A percentile compares a stretch with the other conserved stretches of the same genome.
Evolutionary conservation across 176 grass and related monocot genomes (phyloP).

Genomic region (Cocos nucifera): DNA sequence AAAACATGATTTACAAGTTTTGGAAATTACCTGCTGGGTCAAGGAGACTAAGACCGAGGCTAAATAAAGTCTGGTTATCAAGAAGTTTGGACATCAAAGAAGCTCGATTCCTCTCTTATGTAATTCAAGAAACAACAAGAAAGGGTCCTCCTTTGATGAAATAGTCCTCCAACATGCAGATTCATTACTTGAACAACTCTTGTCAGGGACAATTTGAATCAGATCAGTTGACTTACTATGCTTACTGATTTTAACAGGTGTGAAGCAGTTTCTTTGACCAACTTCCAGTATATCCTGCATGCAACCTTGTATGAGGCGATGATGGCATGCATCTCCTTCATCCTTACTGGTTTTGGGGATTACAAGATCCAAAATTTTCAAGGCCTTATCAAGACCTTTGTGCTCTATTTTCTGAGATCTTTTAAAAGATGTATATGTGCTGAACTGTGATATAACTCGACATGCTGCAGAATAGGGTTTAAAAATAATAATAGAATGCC

Average conservation of each 20-base stretch:
- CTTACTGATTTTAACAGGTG: not conserved
- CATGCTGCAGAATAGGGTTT: too few relatives aligned
- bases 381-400: not conserved
- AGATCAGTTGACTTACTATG: not conserved
- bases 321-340: slow-evolving; percentile 19
- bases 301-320: slow-evolving; percentile 29
- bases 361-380: slow-evolving; percentile 9
- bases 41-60: too few relatives aligned
- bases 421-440: not conserved
- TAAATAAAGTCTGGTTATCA: too few relatives aligned
- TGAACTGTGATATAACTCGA: not conserved
- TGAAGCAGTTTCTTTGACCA: not conserved
- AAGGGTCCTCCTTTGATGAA: slow-evolving; percentile 11
- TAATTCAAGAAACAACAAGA: slow-evolving; percentile 32
- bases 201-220: not conserved
- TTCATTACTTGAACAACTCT: not conserved
- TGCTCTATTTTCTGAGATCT: slow-evolving; percentile 1
- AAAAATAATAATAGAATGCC: not conserved
- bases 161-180: too few relatives aligned
- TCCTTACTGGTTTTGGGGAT: not conserved
- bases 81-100: too few relatives aligned
- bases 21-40: too few relatives aligned
- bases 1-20: too few relatives aligned
- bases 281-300: slow-evolving; percentile 36
- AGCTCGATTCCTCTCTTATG: slow-evolving; percentile 30